Base-by-base conservation (phyloP, 257 asterid genomes). In the Primulina huaijiensis region DNA sequence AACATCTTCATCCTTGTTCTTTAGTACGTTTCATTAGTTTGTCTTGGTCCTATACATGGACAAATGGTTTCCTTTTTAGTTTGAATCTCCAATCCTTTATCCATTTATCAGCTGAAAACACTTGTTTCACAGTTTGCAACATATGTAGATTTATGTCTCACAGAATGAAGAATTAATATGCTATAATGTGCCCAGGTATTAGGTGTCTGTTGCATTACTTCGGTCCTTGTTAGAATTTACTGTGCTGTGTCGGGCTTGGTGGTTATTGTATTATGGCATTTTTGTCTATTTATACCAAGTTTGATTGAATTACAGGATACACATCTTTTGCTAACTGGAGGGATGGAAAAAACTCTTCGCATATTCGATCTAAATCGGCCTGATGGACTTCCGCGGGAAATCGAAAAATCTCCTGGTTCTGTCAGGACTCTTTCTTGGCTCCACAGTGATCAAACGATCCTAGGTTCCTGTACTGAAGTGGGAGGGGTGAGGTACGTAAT, bases 381-480 rank as follows among this genome's bases (percentile, higher is more conserved):
- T 62, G 97, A 93, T 74, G 96, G 94, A 50, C 87, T 89, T 34
- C 97, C 97, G 60, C 85, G 95, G 83, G 97, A 90, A 85, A 80
- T 93, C 46, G 96, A 89, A 60, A 85, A 83, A 60, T 83, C 96
- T 72, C 96, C 97, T 38, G 90, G 99, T 74, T 84, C 94, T 43
- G 90, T 93, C 73, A 89, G 99, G 78, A 83, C 97, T 33, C 58
- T 86, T 76, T 80, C 90, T 65, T 93, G 99, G 99, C 96, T 93
- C 61, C 97, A 89, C 72, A 87, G 90, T 61, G 99, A 93, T 78
- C 97, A 85, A 76, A 90, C 96, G 6, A 87, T 93, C 72, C 84
- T 93, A 81, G 84, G 97, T 72, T 87, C 99, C 62, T 93, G 97
- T 72, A 82, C 93, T 23, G 99, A 93, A 59, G 80, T 81, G 75